Base-by-base conservation (phyloP, 1,284 basidiomycete species). In the Thecaphora thlaspeos region DNA sequence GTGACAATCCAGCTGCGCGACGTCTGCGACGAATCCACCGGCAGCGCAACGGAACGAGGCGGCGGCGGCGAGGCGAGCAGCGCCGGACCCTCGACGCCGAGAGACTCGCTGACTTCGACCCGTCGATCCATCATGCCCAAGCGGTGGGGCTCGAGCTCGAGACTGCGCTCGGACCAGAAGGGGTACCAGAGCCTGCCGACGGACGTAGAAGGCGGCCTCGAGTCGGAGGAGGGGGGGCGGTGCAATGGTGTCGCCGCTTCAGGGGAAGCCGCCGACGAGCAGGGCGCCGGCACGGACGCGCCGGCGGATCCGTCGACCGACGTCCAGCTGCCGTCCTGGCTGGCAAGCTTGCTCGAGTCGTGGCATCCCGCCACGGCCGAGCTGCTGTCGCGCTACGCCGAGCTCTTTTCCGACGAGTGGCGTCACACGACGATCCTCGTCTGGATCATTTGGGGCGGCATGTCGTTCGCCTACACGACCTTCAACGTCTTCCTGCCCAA, bases 401-500 rank as follows among this genome's bases (percentile, higher is more conserved):
- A 88, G 81, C 86, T 96, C 22, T 83, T 96, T 32, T 81, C 84
- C 15, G 87, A 88, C 0, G 84, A 90, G 73, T 95, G 92, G 91
- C 78, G 86, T 43, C 80, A 83, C 60, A 93, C 88, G 45, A 92
- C 92, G 21, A 43, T 91, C 45, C 80, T 95, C 34, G 55, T 71
- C 38, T 77, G 73, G 73, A 48, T 59, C 41, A 70, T 76, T 38
- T 77, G 75, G 75, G 68, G 68, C 10, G 57, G 68, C 23, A 62
- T 54, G 57, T 60, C 58, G 46, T 46, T 72, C 88, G 91, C 87
- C 2, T 92, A 86, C 73, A 96, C 90, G 8, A 94, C 94, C 86
- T 97, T 97, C 81, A 98, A 97, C 73, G 91, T 95, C 14, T 97
- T 88, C 78, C 83, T 96, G 19, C 94, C 94, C 0, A 91, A 91